These are phyloP conservation scores for Cyclocybe aegerita DNA, from an alignment of 768 basidiomycete species.

Conservation along the genomic window DNA sequence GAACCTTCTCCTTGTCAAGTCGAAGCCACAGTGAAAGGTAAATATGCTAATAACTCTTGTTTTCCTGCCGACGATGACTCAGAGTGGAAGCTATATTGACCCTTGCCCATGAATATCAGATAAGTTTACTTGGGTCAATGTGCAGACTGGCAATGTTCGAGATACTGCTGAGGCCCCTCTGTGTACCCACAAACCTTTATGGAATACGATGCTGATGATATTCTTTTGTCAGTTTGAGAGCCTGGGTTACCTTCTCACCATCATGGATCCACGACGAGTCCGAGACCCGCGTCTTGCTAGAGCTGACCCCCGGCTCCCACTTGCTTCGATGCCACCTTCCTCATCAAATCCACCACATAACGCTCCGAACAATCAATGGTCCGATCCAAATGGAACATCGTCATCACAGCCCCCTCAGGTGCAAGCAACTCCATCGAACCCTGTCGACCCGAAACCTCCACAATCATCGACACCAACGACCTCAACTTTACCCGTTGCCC, in stretches of 20 bases:
- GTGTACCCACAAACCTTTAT: constrained; percentile 3
- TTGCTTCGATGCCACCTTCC: constrained; percentile 33
- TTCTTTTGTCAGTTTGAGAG: background rate
- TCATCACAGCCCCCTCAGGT: constrained; percentile 11
- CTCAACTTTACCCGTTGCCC: constrained; percentile 8
- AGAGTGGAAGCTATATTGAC: constrained; percentile 91
- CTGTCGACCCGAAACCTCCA: constrained; percentile 4
- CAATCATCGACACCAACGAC: constrained; percentile 1
- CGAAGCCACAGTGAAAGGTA: background rate
- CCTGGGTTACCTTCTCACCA: constrained; percentile 6
- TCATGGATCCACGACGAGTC: constrained; percentile 79
- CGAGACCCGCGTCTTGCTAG: constrained; percentile 81
- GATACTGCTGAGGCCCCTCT: constrained; percentile 83
- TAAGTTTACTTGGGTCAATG: constrained; percentile 52
- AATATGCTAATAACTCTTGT: background rate
- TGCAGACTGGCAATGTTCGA: constrained; percentile 81
- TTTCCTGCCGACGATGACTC: constrained; percentile 65
- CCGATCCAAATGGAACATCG: constrained; percentile 14
- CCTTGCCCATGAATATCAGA: constrained; percentile 30
- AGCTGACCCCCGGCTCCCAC: constrained; percentile 55
- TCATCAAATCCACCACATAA: constrained; percentile 34
- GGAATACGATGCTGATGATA: background rate
- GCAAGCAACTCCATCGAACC: constrained; percentile 5
- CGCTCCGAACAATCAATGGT: constrained; percentile 22
- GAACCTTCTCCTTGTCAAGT: no score